phyloP scores from a whole-genome alignment of 139 green algal genomes.

The Spirogloea muscicola region DNA sequence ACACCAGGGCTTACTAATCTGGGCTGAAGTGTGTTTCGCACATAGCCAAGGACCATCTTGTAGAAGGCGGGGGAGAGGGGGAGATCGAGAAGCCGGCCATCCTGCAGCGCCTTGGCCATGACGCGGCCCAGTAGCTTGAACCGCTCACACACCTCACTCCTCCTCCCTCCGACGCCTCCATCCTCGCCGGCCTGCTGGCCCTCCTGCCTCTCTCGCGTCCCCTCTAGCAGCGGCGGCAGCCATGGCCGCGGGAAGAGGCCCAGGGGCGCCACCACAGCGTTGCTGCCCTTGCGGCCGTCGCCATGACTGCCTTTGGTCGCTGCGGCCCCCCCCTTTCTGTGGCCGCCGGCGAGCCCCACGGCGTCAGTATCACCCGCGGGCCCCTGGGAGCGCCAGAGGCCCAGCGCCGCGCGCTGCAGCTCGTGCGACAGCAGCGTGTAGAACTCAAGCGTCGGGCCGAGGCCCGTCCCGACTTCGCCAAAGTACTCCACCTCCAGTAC shows the following conservation, averaged over 20 bases:
- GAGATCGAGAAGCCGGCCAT: slow-evolving; percentile 88
- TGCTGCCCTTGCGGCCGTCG: neutral
- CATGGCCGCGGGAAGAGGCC: slow-evolving; percentile 85
- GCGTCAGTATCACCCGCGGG: neutral
- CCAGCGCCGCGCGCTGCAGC: slow-evolving; percentile 70
- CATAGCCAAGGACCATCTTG: slow-evolving; percentile 49
- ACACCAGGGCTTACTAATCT: no score
- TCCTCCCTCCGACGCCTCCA: neutral
- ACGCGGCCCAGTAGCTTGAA: slow-evolving; percentile 84
- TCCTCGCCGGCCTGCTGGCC: neutral
- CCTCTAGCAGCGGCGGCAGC: slow-evolving; percentile 61
- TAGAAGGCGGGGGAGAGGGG: slow-evolving; percentile 82
- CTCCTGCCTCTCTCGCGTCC: slow-evolving; percentile 18
- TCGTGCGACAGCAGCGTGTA: slow-evolving; percentile 92
- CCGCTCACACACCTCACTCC: slow-evolving; percentile 39
- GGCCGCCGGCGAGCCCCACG: neutral
- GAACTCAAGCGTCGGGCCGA: slow-evolving; percentile 96
- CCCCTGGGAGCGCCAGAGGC: slow-evolving; percentile 72
- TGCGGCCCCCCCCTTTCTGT: neutral
- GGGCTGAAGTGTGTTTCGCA: no score
- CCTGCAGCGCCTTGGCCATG: slow-evolving; percentile 88
- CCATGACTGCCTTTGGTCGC: neutral
- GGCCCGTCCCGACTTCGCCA: slow-evolving; percentile 83
- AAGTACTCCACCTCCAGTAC: slow-evolving; percentile 90
- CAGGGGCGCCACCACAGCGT: slow-evolving; percentile 64